phyloP scores from a whole-genome alignment of 2,329 filamentous ascomycete species.

The Paracoccidioides lutzii region DNA sequence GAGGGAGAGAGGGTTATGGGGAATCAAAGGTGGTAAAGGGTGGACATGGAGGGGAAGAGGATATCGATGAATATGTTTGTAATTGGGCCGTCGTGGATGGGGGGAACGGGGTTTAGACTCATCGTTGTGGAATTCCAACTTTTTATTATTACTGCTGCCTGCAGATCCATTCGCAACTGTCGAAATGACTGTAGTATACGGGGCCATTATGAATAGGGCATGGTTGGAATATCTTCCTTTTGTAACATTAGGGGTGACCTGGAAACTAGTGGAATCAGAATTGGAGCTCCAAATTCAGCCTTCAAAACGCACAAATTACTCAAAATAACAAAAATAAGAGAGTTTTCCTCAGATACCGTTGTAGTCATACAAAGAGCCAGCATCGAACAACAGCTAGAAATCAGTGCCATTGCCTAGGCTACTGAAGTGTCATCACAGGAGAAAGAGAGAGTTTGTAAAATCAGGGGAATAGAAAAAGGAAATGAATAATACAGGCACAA shows the following conservation, averaged over 20 bases:
- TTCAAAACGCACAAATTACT: not conserved
- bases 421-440: slow-evolving; percentile 35
- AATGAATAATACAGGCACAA: not conserved
- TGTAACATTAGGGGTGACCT: not conserved
- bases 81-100: slow-evolving; percentile 38
- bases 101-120: slow-evolving; percentile 14
- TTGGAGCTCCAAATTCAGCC: not conserved
- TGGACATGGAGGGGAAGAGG: slow-evolving; percentile 70
- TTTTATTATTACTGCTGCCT: slow-evolving; percentile 10
- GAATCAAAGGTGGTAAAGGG: slow-evolving; percentile 76
- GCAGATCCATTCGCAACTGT: slow-evolving; percentile 9
- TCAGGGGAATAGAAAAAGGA: too few relatives aligned
- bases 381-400: slow-evolving; percentile 41
- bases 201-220: slow-evolving; percentile 19
- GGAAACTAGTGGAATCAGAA: not conserved
- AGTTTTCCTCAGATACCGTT: slow-evolving; percentile 81
- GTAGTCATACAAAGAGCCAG: slow-evolving; percentile 62
- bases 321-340: not conserved
- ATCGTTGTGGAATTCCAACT: slow-evolving; percentile 7
- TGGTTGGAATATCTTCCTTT: slow-evolving; percentile 4
- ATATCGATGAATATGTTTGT: slow-evolving; percentile 66
- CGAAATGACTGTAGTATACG: slow-evolving; percentile 12
- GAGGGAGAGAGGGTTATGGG: slow-evolving; percentile 81
- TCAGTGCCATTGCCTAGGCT: slow-evolving; percentile 38
- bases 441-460: not conserved